Evolutionary conservation across 176 grass and related monocot genomes (phyloP).

Genomic region (Triticum turgidum): DNA sequence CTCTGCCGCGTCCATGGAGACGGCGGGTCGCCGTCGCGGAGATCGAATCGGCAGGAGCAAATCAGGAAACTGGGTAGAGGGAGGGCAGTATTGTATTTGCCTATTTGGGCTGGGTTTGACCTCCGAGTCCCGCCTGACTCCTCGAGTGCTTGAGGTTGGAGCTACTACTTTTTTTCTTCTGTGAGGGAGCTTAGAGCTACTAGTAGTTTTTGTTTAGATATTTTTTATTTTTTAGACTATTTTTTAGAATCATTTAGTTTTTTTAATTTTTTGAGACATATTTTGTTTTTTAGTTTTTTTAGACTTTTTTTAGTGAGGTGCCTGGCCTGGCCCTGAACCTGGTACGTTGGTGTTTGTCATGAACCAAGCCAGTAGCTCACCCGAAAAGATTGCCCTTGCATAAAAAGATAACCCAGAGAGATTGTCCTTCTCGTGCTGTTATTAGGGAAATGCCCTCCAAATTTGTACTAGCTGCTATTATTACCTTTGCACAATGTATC

Average conservation of each 20-base stretch:
- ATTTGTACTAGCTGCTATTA: background rate
- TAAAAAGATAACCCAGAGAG: background rate
- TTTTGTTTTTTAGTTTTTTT: too few relatives aligned
- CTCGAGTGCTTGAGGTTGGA: too few relatives aligned
- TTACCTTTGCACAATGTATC: background rate
- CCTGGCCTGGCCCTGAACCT: too few relatives aligned
- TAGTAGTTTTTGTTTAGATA: too few relatives aligned
- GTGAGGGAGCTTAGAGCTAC: too few relatives aligned
- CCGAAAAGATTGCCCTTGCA: too few relatives aligned
- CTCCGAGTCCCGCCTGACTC: background rate
- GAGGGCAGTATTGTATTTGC: background rate
- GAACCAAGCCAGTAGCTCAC: background rate
- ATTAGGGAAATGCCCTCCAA: background rate
- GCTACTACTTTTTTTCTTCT: too few relatives aligned
- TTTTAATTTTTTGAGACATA: too few relatives aligned
- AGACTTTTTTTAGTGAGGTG: too few relatives aligned
- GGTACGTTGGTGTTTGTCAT: background rate
- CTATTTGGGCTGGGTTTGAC: background rate
- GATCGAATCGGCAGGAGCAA: constrained; percentile 12
- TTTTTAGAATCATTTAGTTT: too few relatives aligned
- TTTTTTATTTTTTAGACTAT: too few relatives aligned
- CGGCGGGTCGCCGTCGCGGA: background rate
- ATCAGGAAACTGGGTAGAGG: background rate
- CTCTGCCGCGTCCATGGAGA: constrained; percentile 28
- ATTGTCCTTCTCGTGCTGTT: background rate